Base-by-base conservation (phyloP, 129 eudicot species). In the Mikania micrantha region DNA sequence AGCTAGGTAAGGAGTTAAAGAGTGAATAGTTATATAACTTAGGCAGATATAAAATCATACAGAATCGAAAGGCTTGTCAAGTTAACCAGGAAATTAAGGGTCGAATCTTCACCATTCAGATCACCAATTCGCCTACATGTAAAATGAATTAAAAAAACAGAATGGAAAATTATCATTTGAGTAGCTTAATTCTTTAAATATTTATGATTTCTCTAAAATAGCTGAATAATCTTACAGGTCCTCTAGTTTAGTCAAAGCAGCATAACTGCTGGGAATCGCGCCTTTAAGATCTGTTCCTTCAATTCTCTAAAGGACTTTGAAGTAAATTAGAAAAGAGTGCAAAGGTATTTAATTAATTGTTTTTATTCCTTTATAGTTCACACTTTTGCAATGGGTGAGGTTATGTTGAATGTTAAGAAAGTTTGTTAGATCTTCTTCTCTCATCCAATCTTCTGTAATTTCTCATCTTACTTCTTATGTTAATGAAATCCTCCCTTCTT, bases 251-350 rank as follows among this genome's bases (percentile, higher is more conserved):
- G 95, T 87, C 56, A 87, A 72, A 66, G 85, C 81, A 56, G 87
- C 81, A 66, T 72, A 84, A 70, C 67, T 81, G 35, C 66, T 74
- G 9, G 95, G 95, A 79, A 87, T 87, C 21, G 95, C 89, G 25
- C 95, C 95, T 71, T 87, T 83, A 48, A 87, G 89, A 70, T 64
- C 47, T 32, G 89, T 87, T 59, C 95, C 95, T 73, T 87, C 83
- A 16, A 87, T 74, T 64, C 95, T 87, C 95, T n/a, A n/a, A n/a
- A n/a, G n/a, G n/a, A n/a, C n/a, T n/a, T n/a, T n/a, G n/a, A n/a
- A n/a, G n/a, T n/a, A n/a, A n/a, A n/a, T n/a, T n/a, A n/a, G n/a
- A n/a, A n/a, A n/a, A n/a, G n/a, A n/a, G n/a, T n/a, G n/a, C n/a
- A n/a, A n/a, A n/a, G n/a, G n/a, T n/a, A n/a, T n/a, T n/a, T n/a